phyloP scores from a whole-genome alignment of 768 basidiomycete genomes.

The Mycena latifolia region DNA sequence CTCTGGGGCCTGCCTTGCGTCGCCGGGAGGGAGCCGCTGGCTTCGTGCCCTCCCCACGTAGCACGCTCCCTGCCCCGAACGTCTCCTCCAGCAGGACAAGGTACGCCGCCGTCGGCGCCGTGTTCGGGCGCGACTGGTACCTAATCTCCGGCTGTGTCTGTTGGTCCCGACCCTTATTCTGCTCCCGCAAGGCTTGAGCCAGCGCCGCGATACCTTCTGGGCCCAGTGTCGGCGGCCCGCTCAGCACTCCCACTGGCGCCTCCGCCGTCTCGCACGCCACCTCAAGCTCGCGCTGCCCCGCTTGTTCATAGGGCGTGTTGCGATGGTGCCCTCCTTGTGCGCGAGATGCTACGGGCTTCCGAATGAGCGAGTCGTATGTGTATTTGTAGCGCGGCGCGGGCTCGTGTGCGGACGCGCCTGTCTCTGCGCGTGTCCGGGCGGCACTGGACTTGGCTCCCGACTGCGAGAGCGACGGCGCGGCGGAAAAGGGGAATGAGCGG shows the following conservation, averaged over 20 bases:
- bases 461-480: background rate
- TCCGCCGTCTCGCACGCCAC: background rate
- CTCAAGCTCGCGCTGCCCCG: background rate
- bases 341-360: background rate
- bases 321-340: background rate
- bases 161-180: too few species aligned
- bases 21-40: background rate
- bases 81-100: slow-evolving; percentile 15
- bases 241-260: slow-evolving; percentile 4
- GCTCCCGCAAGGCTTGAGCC: background rate
- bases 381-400: slow-evolving; percentile 5
- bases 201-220: background rate
- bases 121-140: slow-evolving; percentile 8
- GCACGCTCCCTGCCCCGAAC: slow-evolving; percentile 30
- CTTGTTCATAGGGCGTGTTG: background rate
- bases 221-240: background rate
- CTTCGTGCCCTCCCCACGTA: slow-evolving; percentile 31
- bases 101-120: slow-evolving; percentile 25
- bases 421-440: background rate
- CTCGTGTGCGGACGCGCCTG: background rate
- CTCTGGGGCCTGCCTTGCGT: background rate
- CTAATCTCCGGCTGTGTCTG: background rate
- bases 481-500: background rate
- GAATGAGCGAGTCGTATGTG: slow-evolving; percentile 9
- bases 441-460: background rate